Evolutionary conservation across 2,329 filamentous ascomycete genomes (phyloP).

Genomic region (Penicillium occitanis): DNA sequence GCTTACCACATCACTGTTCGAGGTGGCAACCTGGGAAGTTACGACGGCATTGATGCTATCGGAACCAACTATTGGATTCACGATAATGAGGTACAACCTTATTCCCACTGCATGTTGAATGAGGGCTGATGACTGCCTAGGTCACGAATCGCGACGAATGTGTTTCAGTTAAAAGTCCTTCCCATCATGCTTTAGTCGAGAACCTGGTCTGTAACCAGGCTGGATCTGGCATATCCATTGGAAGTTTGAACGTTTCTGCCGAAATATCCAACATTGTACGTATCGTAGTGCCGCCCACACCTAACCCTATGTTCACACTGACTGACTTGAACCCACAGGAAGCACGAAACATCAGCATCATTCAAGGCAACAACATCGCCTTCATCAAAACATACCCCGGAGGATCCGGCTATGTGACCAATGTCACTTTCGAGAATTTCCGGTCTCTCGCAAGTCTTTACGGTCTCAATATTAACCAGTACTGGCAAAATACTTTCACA

Average conservation of each 20-base stretch:
- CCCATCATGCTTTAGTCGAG: constrained; percentile 37
- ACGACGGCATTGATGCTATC: constrained; percentile 40
- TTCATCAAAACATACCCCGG: constrained; percentile 45
- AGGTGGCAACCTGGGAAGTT: constrained; percentile 38
- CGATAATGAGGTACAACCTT: constrained; percentile 31
- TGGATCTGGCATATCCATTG: constrained; percentile 41
- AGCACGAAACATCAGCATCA: constrained; percentile 38
- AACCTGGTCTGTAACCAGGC: constrained; percentile 40
- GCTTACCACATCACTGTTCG: constrained; percentile 41
- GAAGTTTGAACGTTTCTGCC: constrained; percentile 35
- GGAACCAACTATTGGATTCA: constrained; percentile 42
- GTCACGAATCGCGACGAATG: constrained; percentile 43
- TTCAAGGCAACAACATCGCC: constrained; percentile 40
- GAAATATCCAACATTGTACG: constrained; percentile 34
- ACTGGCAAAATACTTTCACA: constrained; percentile 29
- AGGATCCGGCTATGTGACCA: constrained; percentile 39
- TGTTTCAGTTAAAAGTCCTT: constrained; percentile 40
- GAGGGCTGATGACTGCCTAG: constrained; percentile 16
- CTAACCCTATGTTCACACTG: not conserved
- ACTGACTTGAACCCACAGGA: constrained; percentile 22
- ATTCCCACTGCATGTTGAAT: not conserved
- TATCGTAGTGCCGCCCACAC: not conserved
- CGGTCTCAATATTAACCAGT: constrained; percentile 29
- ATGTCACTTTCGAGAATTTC: constrained; percentile 36
- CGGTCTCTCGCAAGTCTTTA: constrained; percentile 29